Evolutionary conservation across 106 monocot genomes (phyloP), one percentile per base, ranked within the genome.

Genomic region (Ottelia alismoides): DNA sequence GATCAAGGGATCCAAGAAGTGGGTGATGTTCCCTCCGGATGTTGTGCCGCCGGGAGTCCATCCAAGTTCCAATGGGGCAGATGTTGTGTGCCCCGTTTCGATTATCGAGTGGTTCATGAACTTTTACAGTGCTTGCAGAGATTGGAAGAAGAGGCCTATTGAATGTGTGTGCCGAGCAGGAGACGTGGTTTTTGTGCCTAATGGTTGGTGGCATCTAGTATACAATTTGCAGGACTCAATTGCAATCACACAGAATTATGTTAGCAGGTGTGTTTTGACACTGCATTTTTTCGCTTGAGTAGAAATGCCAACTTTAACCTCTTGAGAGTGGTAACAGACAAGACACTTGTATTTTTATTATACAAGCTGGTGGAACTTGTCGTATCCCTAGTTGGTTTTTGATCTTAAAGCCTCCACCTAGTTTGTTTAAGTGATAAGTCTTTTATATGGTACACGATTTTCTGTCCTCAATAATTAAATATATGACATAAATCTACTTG

Each of bases 91-190:
- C 20, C 98, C 98, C 0, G 98, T 98, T 10, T 90, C 90, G 10
- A 98, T 90, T 52, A 85, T 89, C 66, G 98, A 98, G 77, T 98
- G 98, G 98, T 98, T 98, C 60, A 98, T 98, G 89, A 98, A 98
- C 60, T 98, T 98, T 35, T 98, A 98, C 65, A 74, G 54, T 2
- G 66, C 53, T 0, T 90, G 82, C 55, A 74, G 27, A 61, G 63
- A 67, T 22, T 77, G 79, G 85, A 73, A 79, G 67, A 85, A 50
- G 74, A 85, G 79, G 60, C 98, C 98, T 0, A 51, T 98, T 0
- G 98, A 98, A 61, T 98, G 90, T 48, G 67, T 90, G 19, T 98
- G 90, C 53, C 78, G 59, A 57, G 72, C 78, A 5, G 98, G 98
- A 7, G 98, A 98, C 58, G 79, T 98, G 6, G 75, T 98, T 14